Evolutionary conservation across 192 early-diverging fungal species (phyloP), one percentile per base, ranked within the genome.

Genomic region (Coemansia sp.): DNA sequence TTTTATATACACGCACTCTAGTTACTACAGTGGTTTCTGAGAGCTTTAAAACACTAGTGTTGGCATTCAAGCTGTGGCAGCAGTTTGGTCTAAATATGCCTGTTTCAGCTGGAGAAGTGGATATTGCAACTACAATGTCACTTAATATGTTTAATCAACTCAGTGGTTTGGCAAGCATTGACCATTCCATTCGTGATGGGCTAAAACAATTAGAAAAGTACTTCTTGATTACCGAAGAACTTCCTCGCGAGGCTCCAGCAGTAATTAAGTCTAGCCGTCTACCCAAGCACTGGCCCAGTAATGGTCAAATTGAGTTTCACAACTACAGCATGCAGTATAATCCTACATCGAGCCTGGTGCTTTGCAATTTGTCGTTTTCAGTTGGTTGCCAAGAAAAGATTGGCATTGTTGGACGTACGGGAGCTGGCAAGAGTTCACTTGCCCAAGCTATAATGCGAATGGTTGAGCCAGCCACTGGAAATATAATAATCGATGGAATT

Each of bases 341-440:
- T 0, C n/a, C 27, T 6, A 59, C 37, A 9, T 17, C 38, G 5
- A 45, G 61, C 3, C 19, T 50, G 52, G 64, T 59, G 2, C 66
- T 74, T 4, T 29, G 47, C n/a, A 45, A 86, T 35, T 58, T 94
- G 25, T 77, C 76, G 6, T 60, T 91, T 43, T 45, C 70, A 6
- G 73, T 92, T 52, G 82, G 73, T 21, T 65, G 76, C 0, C 84
- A 82, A 2, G 88, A 90, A 23, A 91, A 88, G 59, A 80, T 93
- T 64, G 94, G 90, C 17, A 85, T 96, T 8, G 91, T 96, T 22
- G 94, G 94, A n/a, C 83, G 94, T 6, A 93, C 92, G 0, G 93
- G 93, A 9, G 90, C 91, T 1, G 89, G 90, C 10, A 92, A 90
- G 58, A 75, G 70, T 24, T 86, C 83, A 35, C 72, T 91, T 58